Percentiles rank a stretch among this genome's conserved stretches.
Conservation (phyloP, 176 grass and related monocot species). For the Pontederia crassipes region DNA sequence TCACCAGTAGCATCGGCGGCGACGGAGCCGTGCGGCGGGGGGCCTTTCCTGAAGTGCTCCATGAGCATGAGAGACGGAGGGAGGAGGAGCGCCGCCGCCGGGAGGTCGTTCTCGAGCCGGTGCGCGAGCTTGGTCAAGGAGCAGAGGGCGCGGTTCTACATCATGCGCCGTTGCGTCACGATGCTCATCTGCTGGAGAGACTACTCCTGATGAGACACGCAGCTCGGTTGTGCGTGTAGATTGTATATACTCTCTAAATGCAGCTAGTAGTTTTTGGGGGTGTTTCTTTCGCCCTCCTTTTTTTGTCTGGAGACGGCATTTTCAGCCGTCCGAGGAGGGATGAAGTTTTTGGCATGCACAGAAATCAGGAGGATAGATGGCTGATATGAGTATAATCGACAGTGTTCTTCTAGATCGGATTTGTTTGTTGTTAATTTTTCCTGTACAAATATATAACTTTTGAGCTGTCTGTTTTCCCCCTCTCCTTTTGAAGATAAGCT, state of each 20-base stretch:
- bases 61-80: conserved; percentile 19
- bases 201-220: conserved; percentile 35
- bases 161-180: conserved; percentile 86
- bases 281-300: neutral
- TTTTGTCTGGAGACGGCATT: neutral
- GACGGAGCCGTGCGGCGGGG: conserved; percentile 2
- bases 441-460: no score
- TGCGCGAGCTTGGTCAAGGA: conserved; percentile 81
- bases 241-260: no score
- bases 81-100: conserved; percentile 1
- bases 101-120: conserved; percentile 53
- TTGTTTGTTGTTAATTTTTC: no score
- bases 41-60: conserved; percentile 14
- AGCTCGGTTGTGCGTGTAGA: no score
- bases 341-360: neutral
- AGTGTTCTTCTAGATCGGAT: neutral
- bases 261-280: neutral
- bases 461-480: no score
- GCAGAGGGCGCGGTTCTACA: conserved; percentile 81
- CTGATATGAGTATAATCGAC: neutral
- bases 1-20: conserved; percentile 9
- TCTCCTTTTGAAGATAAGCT: no score
- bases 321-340: neutral
- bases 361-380: neutral
- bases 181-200: conserved; percentile 91